Evolutionary conservation across 2,329 filamentous ascomycete species (phyloP).

Genomic region (Paraphaeosphaeria sporulosa): DNA sequence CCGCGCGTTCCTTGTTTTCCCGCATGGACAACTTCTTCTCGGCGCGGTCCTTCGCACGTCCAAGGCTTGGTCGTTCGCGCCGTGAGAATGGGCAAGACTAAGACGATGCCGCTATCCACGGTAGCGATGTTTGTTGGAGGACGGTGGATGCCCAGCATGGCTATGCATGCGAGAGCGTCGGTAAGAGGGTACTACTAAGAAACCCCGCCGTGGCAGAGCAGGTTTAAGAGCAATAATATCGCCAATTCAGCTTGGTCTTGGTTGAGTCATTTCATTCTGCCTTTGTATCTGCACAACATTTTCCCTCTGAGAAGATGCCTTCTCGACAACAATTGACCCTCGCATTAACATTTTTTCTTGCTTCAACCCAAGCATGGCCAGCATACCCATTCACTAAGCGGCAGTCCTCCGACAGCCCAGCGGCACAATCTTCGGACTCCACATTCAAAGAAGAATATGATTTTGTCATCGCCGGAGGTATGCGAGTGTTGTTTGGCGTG

Average conservation of each 20-base stretch:
- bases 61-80: not conserved
- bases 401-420: constrained; percentile 6
- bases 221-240: not conserved
- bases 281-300: not conserved
- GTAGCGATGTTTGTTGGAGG: not conserved
- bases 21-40: not conserved
- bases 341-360: not conserved
- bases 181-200: not conserved
- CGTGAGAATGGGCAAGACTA: not conserved
- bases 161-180: not conserved
- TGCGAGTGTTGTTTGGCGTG: not conserved
- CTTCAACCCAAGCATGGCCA: constrained; percentile 5
- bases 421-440: constrained; percentile 7
- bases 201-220: not conserved
- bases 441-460: constrained; percentile 22
- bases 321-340: not conserved
- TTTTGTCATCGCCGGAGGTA: constrained; percentile 22
- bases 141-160: not conserved
- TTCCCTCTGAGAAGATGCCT: not conserved
- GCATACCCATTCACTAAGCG: constrained; percentile 4
- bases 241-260: not conserved
- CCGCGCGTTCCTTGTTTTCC: not conserved
- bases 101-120: not conserved
- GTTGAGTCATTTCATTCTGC: not conserved
- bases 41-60: not conserved